Percentiles rank a stretch among this genome's conserved stretches.
phyloP scores from a whole-genome alignment of 2,329 filamentous ascomycete species.

The Arachnomyces sp. region DNA sequence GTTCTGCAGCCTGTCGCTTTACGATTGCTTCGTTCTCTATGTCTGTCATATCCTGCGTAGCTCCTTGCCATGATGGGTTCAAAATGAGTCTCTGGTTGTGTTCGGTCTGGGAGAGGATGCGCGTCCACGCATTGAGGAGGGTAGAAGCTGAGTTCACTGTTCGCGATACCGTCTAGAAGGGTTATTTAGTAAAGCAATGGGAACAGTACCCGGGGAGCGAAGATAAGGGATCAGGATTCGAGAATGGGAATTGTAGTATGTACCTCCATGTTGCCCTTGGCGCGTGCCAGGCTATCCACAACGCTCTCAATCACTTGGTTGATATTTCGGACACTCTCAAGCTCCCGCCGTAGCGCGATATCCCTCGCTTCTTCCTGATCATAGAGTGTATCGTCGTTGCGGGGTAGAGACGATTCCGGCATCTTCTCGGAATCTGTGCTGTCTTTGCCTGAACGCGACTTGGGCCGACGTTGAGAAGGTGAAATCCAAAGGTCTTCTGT shows the following conservation, averaged over 20 bases:
- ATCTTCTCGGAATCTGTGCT: slow-evolving; percentile 31
- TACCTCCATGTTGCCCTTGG: slow-evolving; percentile 44
- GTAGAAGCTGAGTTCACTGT: slow-evolving; percentile 84
- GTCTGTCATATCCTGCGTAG: slow-evolving; percentile 75
- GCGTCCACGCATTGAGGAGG: slow-evolving; percentile 88
- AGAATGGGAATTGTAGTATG: slow-evolving; percentile 7
- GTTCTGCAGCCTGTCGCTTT: slow-evolving; percentile 68
- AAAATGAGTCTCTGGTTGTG: slow-evolving; percentile 91
- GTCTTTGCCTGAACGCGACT: slow-evolving; percentile 22
- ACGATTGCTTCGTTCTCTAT: slow-evolving; percentile 70
- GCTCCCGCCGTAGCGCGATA: slow-evolving; percentile 63
- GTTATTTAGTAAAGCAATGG: slow-evolving; percentile 9
- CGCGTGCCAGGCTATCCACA: slow-evolving; percentile 37
- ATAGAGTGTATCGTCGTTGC: slow-evolving; percentile 46
- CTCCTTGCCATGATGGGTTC: slow-evolving; percentile 81
- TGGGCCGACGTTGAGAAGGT: slow-evolving; percentile 37
- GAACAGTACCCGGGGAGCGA: not conserved
- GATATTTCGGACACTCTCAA: slow-evolving; percentile 74
- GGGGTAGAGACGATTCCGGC: slow-evolving; percentile 25
- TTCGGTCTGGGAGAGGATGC: slow-evolving; percentile 92
- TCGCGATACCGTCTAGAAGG: slow-evolving; percentile 63
- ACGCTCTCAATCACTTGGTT: slow-evolving; percentile 72
- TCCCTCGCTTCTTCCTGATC: slow-evolving; percentile 63
- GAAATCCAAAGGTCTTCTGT: slow-evolving; percentile 52
- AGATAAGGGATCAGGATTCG: not conserved